Evolutionary conservation across 2,329 filamentous ascomycete species (phyloP), one percentile per base, ranked within the genome.

Genomic region (Penicillium aurantiogriseum): DNA sequence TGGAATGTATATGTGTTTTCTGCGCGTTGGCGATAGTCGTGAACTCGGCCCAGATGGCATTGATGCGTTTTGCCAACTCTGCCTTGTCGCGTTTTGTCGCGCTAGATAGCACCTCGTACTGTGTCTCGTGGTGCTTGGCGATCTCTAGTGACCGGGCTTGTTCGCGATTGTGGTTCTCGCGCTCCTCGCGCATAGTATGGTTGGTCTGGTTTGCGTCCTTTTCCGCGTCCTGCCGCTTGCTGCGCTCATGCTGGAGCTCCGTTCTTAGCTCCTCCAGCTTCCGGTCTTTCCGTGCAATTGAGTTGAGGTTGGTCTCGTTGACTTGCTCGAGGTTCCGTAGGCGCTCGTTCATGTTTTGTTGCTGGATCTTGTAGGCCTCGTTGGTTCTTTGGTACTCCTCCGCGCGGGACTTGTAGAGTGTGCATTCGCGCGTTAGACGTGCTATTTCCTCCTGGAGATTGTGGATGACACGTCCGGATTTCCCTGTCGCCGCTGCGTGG

Each of bases 381-480:
- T 79, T 80, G 43, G 71, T 73, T 35, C 77, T 73, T 59, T 80
- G 77, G 5, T 76, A 74, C 59, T 81, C 79, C 58, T 81, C 79
- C 8, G 74, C 74, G 15, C 75, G 74, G 33, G 74, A 77, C 57
- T 74, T 76, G 56, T 77, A 74, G 23, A 81, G 64, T 49, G 72
- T 75, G 60, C 75, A 77, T 59, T 81, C 79, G 19, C 79, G 74
- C 11, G 76, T 79, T 40, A 80, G 63, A 25, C 78, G 77, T 29
- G 79, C 79, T 57, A 80, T 80, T 46, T 81, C 79, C 60, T 78
- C 78, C 65, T 80, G 79, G 35, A 81, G 67, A 55, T 78, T 77
- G 58, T 81, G 79, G 52, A 81, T 81, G 21, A 81, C 79, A 36
- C 79, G 76, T 29, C 79, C 78, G 3, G 79, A 81, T 65, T 81